Base-by-base conservation (phyloP, 495 filamentous ascomycete species). In the Tuber brumale region DNA sequence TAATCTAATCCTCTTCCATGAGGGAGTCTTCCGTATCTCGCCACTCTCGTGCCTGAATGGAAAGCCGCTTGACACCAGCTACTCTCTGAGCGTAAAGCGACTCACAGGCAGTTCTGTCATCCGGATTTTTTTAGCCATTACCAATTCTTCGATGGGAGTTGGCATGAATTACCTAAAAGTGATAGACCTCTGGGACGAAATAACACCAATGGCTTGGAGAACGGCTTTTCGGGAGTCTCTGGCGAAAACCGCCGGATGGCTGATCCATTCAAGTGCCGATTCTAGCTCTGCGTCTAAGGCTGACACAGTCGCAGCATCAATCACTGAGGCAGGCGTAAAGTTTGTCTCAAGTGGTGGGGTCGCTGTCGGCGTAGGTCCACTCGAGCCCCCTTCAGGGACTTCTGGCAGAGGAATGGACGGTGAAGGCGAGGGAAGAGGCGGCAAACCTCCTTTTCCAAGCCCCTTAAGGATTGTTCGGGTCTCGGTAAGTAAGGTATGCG, bases 181-280 rank as follows among this genome's bases (percentile, higher is more conserved):
- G 84, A 94, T 97, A 12, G 91, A 96, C 31, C 95, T 89, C 84
- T 99, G 95, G 10, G 92, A 94, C 78, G 93, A 94, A 79, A 98
- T 97, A 70, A 97, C 94, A 48, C 95, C 95, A 77, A 99, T 98
- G 41, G 93, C 93, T 83, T 99, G 96, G 23, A 99, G 87, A 2
- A 99, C 95, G 19, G 94, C 93, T 85, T 99, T 99, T 80, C 95
- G 89, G 46, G 92, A 94, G 84, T 99, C 95, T n/a, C 95, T 90
- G 39, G 91, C 90, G 80, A 99, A 99, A 12, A 98, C 92, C 2
- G 95, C 95, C 9, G 95, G 96, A 82, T 99, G 96, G 80, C 91
- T 93, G 83, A 99, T 98, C 95, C 95, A 99, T 84, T 99, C 95
- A n/a, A 99, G 86, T n/a, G 92, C 91, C 16, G 92, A 87, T 82